Percentiles rank a stretch among this genome's conserved stretches.
Conservation (phyloP, 2,329 filamentous ascomycete genomes). For the Mollisiaceae sp. region DNA sequence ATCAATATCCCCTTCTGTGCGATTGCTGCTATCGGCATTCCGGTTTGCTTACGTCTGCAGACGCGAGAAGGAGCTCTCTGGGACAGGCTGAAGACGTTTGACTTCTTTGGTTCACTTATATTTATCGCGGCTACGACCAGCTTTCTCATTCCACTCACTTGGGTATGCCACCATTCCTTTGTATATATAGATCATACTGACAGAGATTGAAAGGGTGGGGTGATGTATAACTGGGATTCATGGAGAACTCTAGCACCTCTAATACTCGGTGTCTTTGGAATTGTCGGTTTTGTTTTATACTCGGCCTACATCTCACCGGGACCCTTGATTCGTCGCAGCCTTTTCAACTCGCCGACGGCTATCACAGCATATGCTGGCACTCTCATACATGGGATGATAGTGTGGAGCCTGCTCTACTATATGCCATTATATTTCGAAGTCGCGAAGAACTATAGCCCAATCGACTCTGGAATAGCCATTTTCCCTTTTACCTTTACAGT, state of each 20-base stretch:
- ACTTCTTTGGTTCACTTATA: slow-evolving; percentile 65
- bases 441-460: slow-evolving; percentile 56
- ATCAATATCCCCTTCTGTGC: slow-evolving; percentile 37
- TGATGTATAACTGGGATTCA: slow-evolving; percentile 66
- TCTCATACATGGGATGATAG: slow-evolving; percentile 57
- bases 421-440: slow-evolving; percentile 55
- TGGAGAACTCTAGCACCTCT: slow-evolving; percentile 66
- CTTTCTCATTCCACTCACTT: slow-evolving; percentile 65
- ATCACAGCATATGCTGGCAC: slow-evolving; percentile 57
- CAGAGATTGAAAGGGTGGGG: slow-evolving; percentile 48
- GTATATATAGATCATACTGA: slow-evolving; percentile 3
- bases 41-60: slow-evolving; percentile 33
- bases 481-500: slow-evolving; percentile 67
- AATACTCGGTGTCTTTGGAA: slow-evolving; percentile 55
- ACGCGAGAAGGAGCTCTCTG: slow-evolving; percentile 31
- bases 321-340: slow-evolving; percentile 45
- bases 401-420: slow-evolving; percentile 60
- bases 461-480: slow-evolving; percentile 57
- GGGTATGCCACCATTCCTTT: slow-evolving; percentile 45
- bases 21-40: slow-evolving; percentile 32
- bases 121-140: slow-evolving; percentile 63
- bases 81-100: slow-evolving; percentile 47
- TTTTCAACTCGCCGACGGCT: slow-evolving; percentile 53
- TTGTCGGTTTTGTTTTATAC: slow-evolving; percentile 58
- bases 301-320: slow-evolving; percentile 45